These are phyloP conservation scores for Saturnispora besseyi DNA, from an alignment of 805 yeast genomes.

Conservation along the genomic window DNA sequence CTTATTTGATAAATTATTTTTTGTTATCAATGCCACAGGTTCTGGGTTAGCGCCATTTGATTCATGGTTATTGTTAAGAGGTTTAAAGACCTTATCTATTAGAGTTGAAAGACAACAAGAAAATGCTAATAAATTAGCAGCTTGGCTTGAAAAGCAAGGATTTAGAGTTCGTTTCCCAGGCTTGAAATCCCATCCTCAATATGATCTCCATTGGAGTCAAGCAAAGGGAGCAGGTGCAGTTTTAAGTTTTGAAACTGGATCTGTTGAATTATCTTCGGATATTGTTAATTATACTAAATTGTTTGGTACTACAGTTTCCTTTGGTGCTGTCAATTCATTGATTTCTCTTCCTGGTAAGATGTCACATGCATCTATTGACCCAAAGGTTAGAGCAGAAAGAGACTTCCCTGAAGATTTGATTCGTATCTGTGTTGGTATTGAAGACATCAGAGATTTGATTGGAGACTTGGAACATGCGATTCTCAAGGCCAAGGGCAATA, in stretches of 20 bases:
- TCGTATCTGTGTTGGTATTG: conserved; percentile 88
- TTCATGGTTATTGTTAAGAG: conserved; percentile 81
- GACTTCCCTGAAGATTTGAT: conserved; percentile 88
- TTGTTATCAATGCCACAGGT: conserved; percentile 82
- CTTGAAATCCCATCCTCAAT: conserved; percentile 68
- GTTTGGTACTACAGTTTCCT: conserved; percentile 85
- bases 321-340: conserved; percentile 89
- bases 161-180: conserved; percentile 85
- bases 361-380: conserved; percentile 96
- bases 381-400: conserved; percentile 76
- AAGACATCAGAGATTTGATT: conserved; percentile 69
- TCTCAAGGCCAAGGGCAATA: conserved; percentile 45
- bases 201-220: conserved; percentile 66
- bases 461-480: conserved; percentile 72
- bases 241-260: conserved; percentile 80
- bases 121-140: conserved; percentile 69
- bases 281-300: conserved; percentile 70
- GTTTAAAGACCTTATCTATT: conserved; percentile 79
- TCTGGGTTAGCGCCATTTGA: conserved; percentile 90
- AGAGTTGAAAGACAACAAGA: conserved; percentile 82
- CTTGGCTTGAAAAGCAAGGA: conserved; percentile 57
- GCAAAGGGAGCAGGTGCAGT: conserved; percentile 88
- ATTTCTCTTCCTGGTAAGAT: conserved; percentile 91
- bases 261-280: conserved; percentile 51
- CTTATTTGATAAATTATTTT: conserved; percentile 62